Base-by-base conservation (phyloP, 257 asterid genomes). In the Solanum pimpinellifolium region DNA sequence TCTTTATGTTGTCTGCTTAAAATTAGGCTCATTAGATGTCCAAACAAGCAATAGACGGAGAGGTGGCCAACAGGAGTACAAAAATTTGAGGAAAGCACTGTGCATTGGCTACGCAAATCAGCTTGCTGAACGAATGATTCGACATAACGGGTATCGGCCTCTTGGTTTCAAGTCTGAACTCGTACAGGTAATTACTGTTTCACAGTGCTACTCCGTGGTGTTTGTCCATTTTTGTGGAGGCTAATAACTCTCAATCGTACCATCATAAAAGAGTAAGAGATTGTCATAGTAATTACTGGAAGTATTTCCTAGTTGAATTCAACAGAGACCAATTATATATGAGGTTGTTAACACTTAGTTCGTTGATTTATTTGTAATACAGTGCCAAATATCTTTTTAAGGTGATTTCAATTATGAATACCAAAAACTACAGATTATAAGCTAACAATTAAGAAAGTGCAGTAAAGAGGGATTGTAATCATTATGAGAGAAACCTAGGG, bases 111-210 rank as follows among this genome's bases (percentile, higher is more conserved):
- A 92, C 44, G 96, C 96, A 86, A 95, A 93, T 91, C 99, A 97
- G 92, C 97, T 96, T 84, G 99, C 97, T 39, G 98, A 97, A 92
- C 89, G 99, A 83, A 96, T 94, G 99, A 88, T 95, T 70, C 99
- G 94, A 56, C 99, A 97, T 85, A 97, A 97, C 82, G 99, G 99
- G 76, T 97, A 89, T 81, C 94, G 95, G 77, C 92, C 98, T 68
- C 89, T 95, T 84, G 98, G 99, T 92, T 92, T 94, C 92, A 96
- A 95, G 92, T 90, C 99, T 65, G 98, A 95, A 76, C 91, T 97
- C 83, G 98, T 95, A 86, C 99, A 97, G 98, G 99, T 97, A 89
- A 23, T 62, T 66, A 20, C 41, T 42, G 39, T 84, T 84, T 84
- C 59, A 37, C 77, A 37, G 13, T 62, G 59, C 84, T 37, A 15